Percentiles rank a stretch among this genome's conserved stretches.
phyloP scores from a whole-genome alignment of 1,284 basidiomycete genomes.

The Boletus holoroseus region DNA sequence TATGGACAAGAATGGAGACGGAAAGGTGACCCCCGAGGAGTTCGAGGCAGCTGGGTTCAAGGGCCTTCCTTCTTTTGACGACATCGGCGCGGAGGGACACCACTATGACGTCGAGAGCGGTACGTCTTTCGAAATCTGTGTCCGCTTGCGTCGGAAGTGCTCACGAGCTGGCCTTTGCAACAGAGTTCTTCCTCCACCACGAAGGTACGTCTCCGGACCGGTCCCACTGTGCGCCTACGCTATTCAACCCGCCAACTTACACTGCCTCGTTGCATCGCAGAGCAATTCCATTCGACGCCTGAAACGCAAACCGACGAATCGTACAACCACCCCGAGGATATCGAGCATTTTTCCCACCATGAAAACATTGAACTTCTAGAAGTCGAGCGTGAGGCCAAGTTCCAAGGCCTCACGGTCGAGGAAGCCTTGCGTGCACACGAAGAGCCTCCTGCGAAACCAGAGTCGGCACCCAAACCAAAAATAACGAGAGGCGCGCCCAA shows the following conservation, averaged over 20 bases:
- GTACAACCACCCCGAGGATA: conserved; percentile 89
- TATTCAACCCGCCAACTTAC: not conserved
- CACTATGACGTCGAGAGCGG: conserved; percentile 89
- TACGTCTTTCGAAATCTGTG: conserved; percentile 32
- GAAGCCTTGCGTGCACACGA: conserved; percentile 56
- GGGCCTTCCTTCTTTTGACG: conserved; percentile 82
- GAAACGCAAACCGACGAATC: conserved; percentile 96
- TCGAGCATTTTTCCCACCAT: conserved; percentile 86
- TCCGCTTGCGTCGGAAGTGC: not conserved
- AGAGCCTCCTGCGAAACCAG: conserved; percentile 1
- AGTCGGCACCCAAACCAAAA: conserved; percentile 40
- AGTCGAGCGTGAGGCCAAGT: conserved; percentile 76
- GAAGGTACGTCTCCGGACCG: conserved; percentile 61
- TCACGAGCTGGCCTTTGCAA: not conserved
- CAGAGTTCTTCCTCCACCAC: conserved; percentile 88
- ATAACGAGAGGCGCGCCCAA: conserved; percentile 54
- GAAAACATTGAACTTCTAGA: conserved; percentile 84
- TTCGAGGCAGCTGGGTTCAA: conserved; percentile 74
- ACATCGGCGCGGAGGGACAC: conserved; percentile 85
- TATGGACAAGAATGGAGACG: conserved; percentile 80
- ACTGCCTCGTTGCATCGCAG: conserved; percentile 33
- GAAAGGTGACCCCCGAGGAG: conserved; percentile 74
- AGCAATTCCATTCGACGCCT: conserved; percentile 90
- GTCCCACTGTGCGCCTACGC: not conserved
- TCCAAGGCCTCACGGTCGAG: conserved; percentile 73